Percentiles rank a stretch among this genome's conserved stretches.
Conservation (phyloP, 2,329 filamentous ascomycete genomes). For the Arthrocladium fulminans region DNA sequence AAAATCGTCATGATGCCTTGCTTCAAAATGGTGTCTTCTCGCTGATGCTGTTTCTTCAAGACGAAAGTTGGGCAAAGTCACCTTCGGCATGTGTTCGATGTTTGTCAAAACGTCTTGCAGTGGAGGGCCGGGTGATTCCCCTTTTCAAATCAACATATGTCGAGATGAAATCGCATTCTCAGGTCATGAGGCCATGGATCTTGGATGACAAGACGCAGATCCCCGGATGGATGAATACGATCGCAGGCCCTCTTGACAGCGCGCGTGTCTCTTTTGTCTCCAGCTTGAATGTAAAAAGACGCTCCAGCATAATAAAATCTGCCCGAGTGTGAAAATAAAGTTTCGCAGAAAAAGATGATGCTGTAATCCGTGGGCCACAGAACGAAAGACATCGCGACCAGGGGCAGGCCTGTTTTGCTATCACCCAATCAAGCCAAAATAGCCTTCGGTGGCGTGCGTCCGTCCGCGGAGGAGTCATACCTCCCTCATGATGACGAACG, state of each 20-base stretch:
- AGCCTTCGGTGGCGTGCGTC: no score
- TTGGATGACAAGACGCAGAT: neutral
- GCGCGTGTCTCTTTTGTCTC: neutral
- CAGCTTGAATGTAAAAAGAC: no score
- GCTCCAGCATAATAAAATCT: no score
- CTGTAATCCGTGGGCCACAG: no score
- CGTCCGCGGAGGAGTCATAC: no score
- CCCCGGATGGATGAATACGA: neutral
- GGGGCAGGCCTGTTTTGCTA: no score
- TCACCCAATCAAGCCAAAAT: no score
- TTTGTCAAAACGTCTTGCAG: neutral
- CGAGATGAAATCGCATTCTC: neutral
- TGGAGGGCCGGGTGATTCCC: neutral
- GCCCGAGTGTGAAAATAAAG: no score
- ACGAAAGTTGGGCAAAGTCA: neutral
- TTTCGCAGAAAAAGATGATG: no score
- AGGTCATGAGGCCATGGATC: slow-evolving; percentile 9
- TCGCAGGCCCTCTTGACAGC: neutral
- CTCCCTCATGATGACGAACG: no score
- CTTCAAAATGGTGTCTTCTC: neutral
- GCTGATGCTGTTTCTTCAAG: neutral
- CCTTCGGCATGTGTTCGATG: neutral
- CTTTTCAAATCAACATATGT: neutral
- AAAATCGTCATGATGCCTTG: slow-evolving; percentile 15
- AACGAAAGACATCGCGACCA: no score